A percentile compares a stretch with the other conserved stretches of the same genome.
Evolutionary conservation across 306 rosid species (phyloP).

Genomic region (Cucurbita argyrosperma): DNA sequence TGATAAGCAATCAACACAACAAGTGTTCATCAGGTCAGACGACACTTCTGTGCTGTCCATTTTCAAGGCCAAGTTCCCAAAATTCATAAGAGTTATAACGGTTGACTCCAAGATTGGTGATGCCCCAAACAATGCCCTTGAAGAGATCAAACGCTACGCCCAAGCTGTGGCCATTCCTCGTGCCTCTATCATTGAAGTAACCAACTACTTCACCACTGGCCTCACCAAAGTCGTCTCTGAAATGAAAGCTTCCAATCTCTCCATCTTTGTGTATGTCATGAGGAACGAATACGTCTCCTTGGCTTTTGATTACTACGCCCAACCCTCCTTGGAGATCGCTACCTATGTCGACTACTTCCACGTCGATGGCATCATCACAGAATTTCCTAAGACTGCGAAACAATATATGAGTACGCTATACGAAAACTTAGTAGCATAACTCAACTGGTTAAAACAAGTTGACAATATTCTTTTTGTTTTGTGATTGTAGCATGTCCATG

Average conservation of each 20-base stretch:
- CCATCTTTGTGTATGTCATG: constrained; percentile 30
- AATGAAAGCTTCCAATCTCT: constrained; percentile 42
- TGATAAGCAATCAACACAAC: constrained; percentile 53
- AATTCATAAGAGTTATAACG: neutral
- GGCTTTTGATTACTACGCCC: constrained; percentile 56
- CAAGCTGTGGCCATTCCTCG: constrained; percentile 40
- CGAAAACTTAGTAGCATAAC: neutral
- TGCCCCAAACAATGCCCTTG: constrained; percentile 28
- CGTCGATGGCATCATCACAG: constrained; percentile 64
- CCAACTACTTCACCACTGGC: constrained; percentile 11
- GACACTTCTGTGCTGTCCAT: constrained; percentile 55
- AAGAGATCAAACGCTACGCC: constrained; percentile 60
- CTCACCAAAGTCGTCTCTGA: constrained; percentile 34
- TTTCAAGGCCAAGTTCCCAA: neutral
- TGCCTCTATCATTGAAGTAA: neutral
- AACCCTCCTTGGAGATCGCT: constrained; percentile 53
- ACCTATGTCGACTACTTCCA: constrained; percentile 20
- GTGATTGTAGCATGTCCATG: constrained; percentile 52
- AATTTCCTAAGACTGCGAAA: constrained; percentile 58
- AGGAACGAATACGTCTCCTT: constrained; percentile 53
- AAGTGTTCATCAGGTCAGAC: constrained; percentile 63
- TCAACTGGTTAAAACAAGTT: neutral
- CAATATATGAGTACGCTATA: constrained; percentile 44
- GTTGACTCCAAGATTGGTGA: constrained; percentile 1
- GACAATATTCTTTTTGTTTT: neutral